Evolutionary conservation across 805 yeast genomes (phyloP).

Genomic region (Candida patagonica): DNA sequence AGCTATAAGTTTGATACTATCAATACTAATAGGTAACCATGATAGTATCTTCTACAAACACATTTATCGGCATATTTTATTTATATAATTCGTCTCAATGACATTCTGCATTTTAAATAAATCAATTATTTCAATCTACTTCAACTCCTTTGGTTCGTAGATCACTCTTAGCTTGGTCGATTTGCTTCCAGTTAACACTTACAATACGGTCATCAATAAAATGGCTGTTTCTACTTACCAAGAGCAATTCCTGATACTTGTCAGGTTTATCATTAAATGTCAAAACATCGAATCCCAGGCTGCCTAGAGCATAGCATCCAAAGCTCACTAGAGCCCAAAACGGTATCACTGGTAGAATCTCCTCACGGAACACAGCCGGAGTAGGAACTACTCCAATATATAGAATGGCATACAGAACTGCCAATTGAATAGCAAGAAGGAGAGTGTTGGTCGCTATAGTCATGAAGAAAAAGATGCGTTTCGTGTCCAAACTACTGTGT

Average conservation of each 20-base stretch:
- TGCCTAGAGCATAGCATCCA: constrained; percentile 59
- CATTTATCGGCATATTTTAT: too few relatives aligned
- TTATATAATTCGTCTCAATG: too few relatives aligned
- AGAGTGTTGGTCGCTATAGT: constrained; percentile 59
- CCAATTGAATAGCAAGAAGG: constrained; percentile 35
- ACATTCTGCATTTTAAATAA: background rate
- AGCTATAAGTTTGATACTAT: too few relatives aligned
- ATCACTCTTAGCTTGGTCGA: constrained; percentile 54
- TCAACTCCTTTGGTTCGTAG: constrained; percentile 47
- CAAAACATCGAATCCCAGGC: constrained; percentile 58
- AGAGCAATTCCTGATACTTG: constrained; percentile 52
- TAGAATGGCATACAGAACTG: constrained; percentile 46
- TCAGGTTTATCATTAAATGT: constrained; percentile 65
- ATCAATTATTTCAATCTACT: constrained; percentile 22
- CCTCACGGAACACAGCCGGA: constrained; percentile 37
- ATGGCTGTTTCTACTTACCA: constrained; percentile 20
- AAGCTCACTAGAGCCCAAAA: constrained; percentile 62
- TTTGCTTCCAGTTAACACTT: constrained; percentile 33
- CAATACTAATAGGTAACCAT: too few relatives aligned
- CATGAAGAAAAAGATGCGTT: constrained; percentile 31
- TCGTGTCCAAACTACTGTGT: background rate
- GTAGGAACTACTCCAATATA: constrained; percentile 46
- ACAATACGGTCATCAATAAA: background rate
- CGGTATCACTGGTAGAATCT: constrained; percentile 57
- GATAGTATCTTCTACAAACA: too few relatives aligned